A percentile compares a stretch with the other conserved stretches of the same genome.
These are phyloP conservation scores for Lyophyllum atratum DNA, from an alignment of 768 basidiomycete genomes.

Conservation along the genomic window DNA sequence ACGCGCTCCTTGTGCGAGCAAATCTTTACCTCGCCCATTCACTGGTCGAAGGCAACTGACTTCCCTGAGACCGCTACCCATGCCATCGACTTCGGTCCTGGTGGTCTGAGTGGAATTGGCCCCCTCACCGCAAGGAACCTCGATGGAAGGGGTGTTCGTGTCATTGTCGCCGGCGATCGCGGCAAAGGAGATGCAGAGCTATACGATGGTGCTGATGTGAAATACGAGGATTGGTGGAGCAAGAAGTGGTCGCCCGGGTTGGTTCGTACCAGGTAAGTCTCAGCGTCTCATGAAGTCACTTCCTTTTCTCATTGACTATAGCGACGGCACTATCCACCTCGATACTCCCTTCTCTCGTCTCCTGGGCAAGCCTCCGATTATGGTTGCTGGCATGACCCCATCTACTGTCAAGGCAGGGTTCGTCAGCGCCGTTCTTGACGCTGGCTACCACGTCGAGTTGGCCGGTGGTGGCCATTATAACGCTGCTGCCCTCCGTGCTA, in stretches of 20 bases:
- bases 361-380: conserved; percentile 94
- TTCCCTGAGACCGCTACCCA: conserved; percentile 94
- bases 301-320: conserved; percentile 30
- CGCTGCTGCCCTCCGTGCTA: conserved; percentile 80
- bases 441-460: conserved; percentile 95
- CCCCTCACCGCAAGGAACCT: conserved; percentile 87
- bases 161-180: conserved; percentile 89
- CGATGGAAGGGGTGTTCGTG: conserved; percentile 90
- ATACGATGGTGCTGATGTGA: conserved; percentile 64
- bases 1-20: conserved; percentile 90
- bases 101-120: conserved; percentile 92
- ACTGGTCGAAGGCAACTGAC: conserved; percentile 88
- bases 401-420: conserved; percentile 95
- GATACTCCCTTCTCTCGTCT: conserved; percentile 97
- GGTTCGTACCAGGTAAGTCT: conserved; percentile 82
- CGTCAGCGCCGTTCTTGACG: conserved; percentile 88
- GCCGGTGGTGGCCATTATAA: conserved; percentile 99
- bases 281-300: conserved; percentile 1
- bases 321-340: conserved; percentile 89
- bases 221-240: conserved; percentile 87
- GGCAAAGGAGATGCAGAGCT: conserved; percentile 88
- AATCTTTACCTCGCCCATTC: conserved; percentile 89
- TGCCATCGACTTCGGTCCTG: conserved; percentile 95
- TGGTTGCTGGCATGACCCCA: conserved; percentile 99
- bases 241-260: conserved; percentile 85